A percentile compares a stretch with the other conserved stretches of the same genome.
These are phyloP conservation scores for Geosmithia putterillii DNA, from an alignment of 2,329 filamentous ascomycete species.

Conservation along the genomic window DNA sequence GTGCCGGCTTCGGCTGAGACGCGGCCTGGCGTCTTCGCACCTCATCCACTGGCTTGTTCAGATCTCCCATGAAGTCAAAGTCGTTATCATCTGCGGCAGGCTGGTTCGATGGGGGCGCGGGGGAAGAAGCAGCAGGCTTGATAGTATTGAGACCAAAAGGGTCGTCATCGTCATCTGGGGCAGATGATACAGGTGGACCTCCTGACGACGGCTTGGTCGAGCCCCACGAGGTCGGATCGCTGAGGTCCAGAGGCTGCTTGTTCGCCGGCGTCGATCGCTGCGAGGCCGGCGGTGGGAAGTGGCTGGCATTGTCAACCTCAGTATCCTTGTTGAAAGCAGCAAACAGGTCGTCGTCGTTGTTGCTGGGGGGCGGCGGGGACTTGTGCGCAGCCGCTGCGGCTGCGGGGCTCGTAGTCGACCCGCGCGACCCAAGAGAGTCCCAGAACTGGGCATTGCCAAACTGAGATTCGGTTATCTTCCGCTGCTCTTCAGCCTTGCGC, in stretches of 20 bases:
- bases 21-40: slow-evolving; percentile 31
- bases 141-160: slow-evolving; percentile 70
- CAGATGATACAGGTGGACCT: slow-evolving; percentile 12
- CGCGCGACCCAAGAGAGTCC: slow-evolving; percentile 53
- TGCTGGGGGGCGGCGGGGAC: slow-evolving; percentile 6
- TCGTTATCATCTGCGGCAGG: slow-evolving; percentile 45
- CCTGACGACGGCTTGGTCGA: not conserved
- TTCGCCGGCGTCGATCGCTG: slow-evolving; percentile 33
- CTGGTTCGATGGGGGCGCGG: slow-evolving; percentile 11
- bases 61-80: slow-evolving; percentile 54
- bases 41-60: slow-evolving; percentile 53
- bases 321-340: slow-evolving; percentile 56
- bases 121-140: slow-evolving; percentile 20
- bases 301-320: slow-evolving; percentile 53
- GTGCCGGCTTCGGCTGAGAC: slow-evolving; percentile 35
- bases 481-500: slow-evolving; percentile 62
- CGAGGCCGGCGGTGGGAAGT: slow-evolving; percentile 41
- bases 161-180: slow-evolving; percentile 63
- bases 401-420: slow-evolving; percentile 24
- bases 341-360: slow-evolving; percentile 51
- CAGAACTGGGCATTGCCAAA: slow-evolving; percentile 70
- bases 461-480: slow-evolving; percentile 59
- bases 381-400: slow-evolving; percentile 7
- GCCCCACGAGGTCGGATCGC: slow-evolving; percentile 41
- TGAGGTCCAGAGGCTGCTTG: slow-evolving; percentile 34